phyloP scores from a whole-genome alignment of 345 rosid genomes.

The Citrus inodora region DNA sequence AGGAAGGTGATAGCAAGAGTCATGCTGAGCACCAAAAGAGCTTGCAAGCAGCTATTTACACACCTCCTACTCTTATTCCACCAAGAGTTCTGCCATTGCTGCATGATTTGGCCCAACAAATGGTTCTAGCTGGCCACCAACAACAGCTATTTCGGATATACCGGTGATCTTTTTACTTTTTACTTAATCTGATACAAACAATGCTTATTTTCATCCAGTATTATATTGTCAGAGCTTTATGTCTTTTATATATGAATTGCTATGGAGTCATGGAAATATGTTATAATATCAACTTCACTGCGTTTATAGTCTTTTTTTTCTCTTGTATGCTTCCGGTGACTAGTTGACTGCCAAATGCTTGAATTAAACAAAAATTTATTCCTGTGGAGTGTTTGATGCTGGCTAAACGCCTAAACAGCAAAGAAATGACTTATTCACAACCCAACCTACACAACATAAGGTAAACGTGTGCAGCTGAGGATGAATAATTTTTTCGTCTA shows the following conservation, averaged over 20 bases:
- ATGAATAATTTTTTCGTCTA: neutral
- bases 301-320: neutral
- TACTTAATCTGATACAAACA: neutral
- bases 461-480: neutral
- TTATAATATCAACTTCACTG: neutral
- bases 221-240: neutral
- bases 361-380: neutral
- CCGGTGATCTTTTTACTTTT: constrained; percentile 41
- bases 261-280: neutral
- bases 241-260: neutral
- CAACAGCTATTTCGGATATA: constrained; percentile 78
- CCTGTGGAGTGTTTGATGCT: neutral
- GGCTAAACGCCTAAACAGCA: neutral
- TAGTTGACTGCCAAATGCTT: neutral
- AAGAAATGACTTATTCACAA: constrained; percentile 3
- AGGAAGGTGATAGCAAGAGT: constrained; percentile 38
- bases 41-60: constrained; percentile 58
- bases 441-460: neutral
- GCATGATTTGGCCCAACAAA: constrained; percentile 74
- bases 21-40: constrained; percentile 51
- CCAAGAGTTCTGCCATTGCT: constrained; percentile 82
- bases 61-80: constrained; percentile 78
- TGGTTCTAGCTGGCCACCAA: constrained; percentile 90
- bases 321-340: neutral
- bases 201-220: neutral